These are phyloP conservation scores for Forsythia suspensa DNA, from an alignment of 257 asterid species.

Conservation along the genomic window DNA sequence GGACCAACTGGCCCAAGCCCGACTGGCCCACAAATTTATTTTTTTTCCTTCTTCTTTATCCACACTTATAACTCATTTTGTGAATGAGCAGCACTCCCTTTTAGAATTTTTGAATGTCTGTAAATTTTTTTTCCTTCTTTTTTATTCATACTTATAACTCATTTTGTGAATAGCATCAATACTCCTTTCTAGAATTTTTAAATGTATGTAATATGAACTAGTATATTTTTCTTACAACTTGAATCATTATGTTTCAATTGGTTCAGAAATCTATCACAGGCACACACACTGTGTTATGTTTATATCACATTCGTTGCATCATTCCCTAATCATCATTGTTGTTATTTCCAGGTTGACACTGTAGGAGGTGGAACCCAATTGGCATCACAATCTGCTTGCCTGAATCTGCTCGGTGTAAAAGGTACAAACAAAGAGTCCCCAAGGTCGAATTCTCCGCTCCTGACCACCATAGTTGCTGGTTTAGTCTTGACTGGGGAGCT, in stretches of 20 bases:
- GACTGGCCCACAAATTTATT: no score
- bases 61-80: no score
- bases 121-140: no score
- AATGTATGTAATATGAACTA: neutral
- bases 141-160: no score
- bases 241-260: no score
- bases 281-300: neutral
- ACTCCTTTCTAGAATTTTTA: neutral
- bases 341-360: constrained; percentile 54
- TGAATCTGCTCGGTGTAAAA: constrained; percentile 66
- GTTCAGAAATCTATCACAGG: neutral
- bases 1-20: no score
- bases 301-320: neutral
- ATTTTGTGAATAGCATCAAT: no score
- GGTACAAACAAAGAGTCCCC: constrained; percentile 61
- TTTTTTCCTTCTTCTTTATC: no score
- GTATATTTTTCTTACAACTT: neutral
- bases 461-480: constrained; percentile 64
- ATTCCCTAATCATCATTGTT: neutral
- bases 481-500: constrained; percentile 70
- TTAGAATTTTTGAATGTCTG: no score
- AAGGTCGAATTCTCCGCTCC: constrained; percentile 57
- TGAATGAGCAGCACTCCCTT: no score
- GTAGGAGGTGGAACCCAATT: constrained; percentile 79
- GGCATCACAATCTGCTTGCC: constrained; percentile 76